Evolutionary conservation across 192 early-diverging fungal genomes (phyloP), one percentile per base, ranked within the genome.

Genomic region (Backusella mclennaniae): DNA sequence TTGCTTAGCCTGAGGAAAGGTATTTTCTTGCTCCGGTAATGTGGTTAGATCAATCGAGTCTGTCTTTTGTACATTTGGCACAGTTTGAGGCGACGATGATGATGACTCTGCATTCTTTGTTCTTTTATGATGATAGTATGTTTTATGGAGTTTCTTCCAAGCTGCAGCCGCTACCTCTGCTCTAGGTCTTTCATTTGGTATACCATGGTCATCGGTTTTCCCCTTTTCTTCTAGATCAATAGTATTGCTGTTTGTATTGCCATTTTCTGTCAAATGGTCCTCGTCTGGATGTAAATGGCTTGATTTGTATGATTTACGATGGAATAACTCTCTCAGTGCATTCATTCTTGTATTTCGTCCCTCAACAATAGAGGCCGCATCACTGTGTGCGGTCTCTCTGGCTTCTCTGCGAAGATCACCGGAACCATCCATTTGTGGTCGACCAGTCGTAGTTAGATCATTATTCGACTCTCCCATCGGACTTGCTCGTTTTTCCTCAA

Each of bases 81-180:
- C 56, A 11, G 9, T 26, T 29, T 63, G 56, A 63, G 56, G 23
- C 4, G 56, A 23, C 5, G 21, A 63, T 21, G 53, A 56, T 29
- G 56, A 29, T 14, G 56, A 26, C 3, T 63, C 23, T 29, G 41
- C 42, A 44, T 19, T 0, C 15, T 53, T 46, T 19, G n/a, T 14
- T 59, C 71, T 66, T 39, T 73, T 67, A 39, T 79, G 77, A 31
- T 79, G 77, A 69, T 79, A 79, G 35, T 79, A 79, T 17, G 49
- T 68, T 74, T 70, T 56, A 12, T 79, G 73, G 3, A 74, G 44
- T 12, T 66, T 26, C 6, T 59, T 66, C 7, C 42, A 38, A 8
- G 44, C 21, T n/a, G 21, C 21, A 63, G n/a, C 26, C 23, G 56
- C 56, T 11, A 29, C 23, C 1, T 63, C 56, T 12, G 56, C 9